Evolutionary conservation across 441 rosid genomes (phyloP), one percentile per base, ranked within the genome.

Genomic region (Brassica hybrid): DNA sequence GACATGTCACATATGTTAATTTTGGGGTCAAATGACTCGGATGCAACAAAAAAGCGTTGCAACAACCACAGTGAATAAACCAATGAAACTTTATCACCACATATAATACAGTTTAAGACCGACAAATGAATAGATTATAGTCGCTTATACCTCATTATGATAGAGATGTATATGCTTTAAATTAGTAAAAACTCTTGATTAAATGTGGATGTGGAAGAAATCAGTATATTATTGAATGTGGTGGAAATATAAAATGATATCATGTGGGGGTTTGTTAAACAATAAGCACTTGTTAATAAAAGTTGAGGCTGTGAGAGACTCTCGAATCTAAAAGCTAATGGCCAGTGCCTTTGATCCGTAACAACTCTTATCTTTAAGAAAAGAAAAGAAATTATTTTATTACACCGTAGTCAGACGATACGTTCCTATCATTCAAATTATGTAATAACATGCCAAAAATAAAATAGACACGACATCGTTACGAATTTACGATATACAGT

Each of bases 231-330:
- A 70, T 23, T 2, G 17, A 63, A 56, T 52, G 66, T 54, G 78
- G 78, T 68, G 75, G 74, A 16, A 65, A 65, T 74, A 74, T 21
- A 23, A 65, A 79, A 79, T 21, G 65, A 79, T 58, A 74, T 74
- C 76, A 69, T 75, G 79, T 75, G 82, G 73, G 62, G 72, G 64
- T 79, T 79, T 70, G 82, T 65, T 74, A 69, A 74, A 65, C 76
- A 74, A 74, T 69, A 58, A 74, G 62, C 25, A 74, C 32, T 79
- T 69, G 67, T 79, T 32, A 13, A 17, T 38, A 65, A 79, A 79
- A 75, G 73, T 70, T 79, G 82, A 75, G 82, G 82, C 79, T 79
- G 65, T 58, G 76, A 59, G 69, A 69, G 73, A 65, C 59, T 71
- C 79, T 18, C 32, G 59, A 58, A 65, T 75, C 79, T 79, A 65